Percentiles rank a stretch among this genome's conserved stretches.
phyloP scores from a whole-genome alignment of 805 yeast genomes.

The Citeromyces nyonsensis region DNA sequence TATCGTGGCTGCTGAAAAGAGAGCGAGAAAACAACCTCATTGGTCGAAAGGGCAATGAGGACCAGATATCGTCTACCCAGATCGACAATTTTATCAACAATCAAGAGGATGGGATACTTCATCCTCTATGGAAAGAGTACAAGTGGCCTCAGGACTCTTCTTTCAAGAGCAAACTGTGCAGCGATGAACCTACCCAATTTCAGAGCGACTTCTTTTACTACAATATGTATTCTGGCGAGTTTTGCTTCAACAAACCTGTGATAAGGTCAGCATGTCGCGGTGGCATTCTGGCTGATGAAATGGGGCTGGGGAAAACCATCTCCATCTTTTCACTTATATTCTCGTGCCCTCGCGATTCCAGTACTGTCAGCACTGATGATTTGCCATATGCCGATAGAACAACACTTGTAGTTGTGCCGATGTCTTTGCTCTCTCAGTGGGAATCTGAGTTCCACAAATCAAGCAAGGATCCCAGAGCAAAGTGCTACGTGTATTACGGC shows the following conservation, averaged over 20 bases:
- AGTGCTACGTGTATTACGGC: slow-evolving; percentile 64
- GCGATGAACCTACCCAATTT: background rate
- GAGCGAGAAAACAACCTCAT: slow-evolving; percentile 45
- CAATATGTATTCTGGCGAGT: slow-evolving; percentile 67
- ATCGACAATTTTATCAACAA: slow-evolving; percentile 12
- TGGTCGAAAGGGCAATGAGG: slow-evolving; percentile 13
- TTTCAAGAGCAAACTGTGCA: background rate
- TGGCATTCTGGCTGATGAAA: slow-evolving; percentile 89
- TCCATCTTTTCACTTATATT: slow-evolving; percentile 64
- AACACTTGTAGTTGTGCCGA: slow-evolving; percentile 75
- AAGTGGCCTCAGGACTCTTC: slow-evolving; percentile 48
- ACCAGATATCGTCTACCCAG: slow-evolving; percentile 8
- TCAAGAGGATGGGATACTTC: slow-evolving; percentile 38
- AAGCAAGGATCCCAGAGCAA: slow-evolving; percentile 22
- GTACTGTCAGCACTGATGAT: slow-evolving; percentile 4
- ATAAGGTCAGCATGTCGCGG: slow-evolving; percentile 50
- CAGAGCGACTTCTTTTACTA: slow-evolving; percentile 38
- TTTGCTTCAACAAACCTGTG: slow-evolving; percentile 52
- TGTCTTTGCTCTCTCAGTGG: slow-evolving; percentile 90
- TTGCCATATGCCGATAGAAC: slow-evolving; percentile 48
- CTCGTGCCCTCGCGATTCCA: slow-evolving; percentile 39
- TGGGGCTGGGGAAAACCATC: slow-evolving; percentile 93
- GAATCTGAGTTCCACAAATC: slow-evolving; percentile 59
- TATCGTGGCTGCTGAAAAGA: slow-evolving; percentile 80
- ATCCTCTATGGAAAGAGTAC: slow-evolving; percentile 77